Evolutionary conservation across 2,329 filamentous ascomycete species (phyloP), one percentile per base, ranked within the genome.

Genomic region (Macrophomina phaseolina): DNA sequence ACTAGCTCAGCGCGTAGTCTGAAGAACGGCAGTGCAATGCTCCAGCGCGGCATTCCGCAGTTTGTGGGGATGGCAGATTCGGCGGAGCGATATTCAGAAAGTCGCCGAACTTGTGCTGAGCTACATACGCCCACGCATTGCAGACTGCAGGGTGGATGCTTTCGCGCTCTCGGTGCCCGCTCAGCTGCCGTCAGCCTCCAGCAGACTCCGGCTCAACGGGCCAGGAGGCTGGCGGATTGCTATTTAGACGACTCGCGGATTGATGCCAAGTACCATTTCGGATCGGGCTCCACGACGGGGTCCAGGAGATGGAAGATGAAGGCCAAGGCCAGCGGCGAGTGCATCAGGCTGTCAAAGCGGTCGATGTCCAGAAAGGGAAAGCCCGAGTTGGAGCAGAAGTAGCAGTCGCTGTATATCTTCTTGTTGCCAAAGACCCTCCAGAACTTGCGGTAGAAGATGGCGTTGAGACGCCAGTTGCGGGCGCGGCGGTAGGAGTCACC

Each of bases 381-480:
- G 3, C 56, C 58, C 8, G 58, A 55, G 58, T 67, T 67, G 14
- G 65, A 55, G 45, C 42, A 62, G 49, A 51, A 62, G 40, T 55
- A 62, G 65, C 65, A 67, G 56, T 62, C 65, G 48, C 49, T 53
- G 65, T 67, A 67, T 42, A 67, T 63, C 49, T 42, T 55, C 40
- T 56, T 63, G 49, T 48, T 46, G 12, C 65, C 65, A 42, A 63
- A 67, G 38, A 63, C 58, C 11, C 65, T 36, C 65, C 65, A 67
- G 52, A 67, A 67, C 56, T 67, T 67, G 46, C 58, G 49, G 65
- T 67, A 67, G 38, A 67, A 67, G 56, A 55, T 67, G 56, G 56
- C 56, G 56, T 62, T 63, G 48, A 38, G 40, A 11, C 65, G 65
- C 65, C 65, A 67, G 58, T 62, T 67, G 36, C 40, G 48, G 48